Evolutionary conservation across 352 stramenopile genomes (phyloP), one percentile per base, ranked within the genome.

Genomic region (Phytophthora tubulina): DNA sequence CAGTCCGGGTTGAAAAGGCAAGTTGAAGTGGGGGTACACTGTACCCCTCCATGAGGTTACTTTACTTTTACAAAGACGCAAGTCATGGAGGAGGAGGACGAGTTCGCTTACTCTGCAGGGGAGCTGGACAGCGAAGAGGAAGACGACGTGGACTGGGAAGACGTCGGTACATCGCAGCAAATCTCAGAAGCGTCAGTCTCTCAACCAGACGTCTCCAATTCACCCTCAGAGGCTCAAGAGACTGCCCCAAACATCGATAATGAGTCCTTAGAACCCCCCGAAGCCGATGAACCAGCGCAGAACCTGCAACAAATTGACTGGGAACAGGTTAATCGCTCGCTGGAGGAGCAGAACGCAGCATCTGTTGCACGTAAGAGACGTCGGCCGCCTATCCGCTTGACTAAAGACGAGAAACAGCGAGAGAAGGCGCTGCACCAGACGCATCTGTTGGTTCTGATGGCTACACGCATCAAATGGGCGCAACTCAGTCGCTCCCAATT

Each of bases 121-220:
- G 75, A 86, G 44, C 13, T 72, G 56, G 73, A 79, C 14, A 72
- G 80, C 13, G 78, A 82, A 3, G 81, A 91, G 4, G 78, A 85
- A n/a, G 79, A 82, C 2, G 80, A 84, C 5, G 72, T 92, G 33
- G 83, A 90, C 56, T 92, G 86, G 85, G 84, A 96, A 51, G 81
- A 87, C 42, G 85, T 89, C 45, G 49, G 36, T 31, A 52, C 69
- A 6, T 83, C 76, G 13, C 61, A 62, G 6, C 56, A 66, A 35
- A 15, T 10, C 30, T 33, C 33, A 0, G 17, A 39, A 3, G 33
- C n/a, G 45, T n/a, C 21, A 17, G 31, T n/a, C 10, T 14, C 49
- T 5, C 45, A 56, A 1, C 15, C 27, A 13, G 38, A 36, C 10
- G 6, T 13, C 17, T 49, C 59, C 15, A 65, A 45, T 9, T 53